phyloP scores from a whole-genome alignment of 805 yeast genomes.

The Yarrowia keelungensis region DNA sequence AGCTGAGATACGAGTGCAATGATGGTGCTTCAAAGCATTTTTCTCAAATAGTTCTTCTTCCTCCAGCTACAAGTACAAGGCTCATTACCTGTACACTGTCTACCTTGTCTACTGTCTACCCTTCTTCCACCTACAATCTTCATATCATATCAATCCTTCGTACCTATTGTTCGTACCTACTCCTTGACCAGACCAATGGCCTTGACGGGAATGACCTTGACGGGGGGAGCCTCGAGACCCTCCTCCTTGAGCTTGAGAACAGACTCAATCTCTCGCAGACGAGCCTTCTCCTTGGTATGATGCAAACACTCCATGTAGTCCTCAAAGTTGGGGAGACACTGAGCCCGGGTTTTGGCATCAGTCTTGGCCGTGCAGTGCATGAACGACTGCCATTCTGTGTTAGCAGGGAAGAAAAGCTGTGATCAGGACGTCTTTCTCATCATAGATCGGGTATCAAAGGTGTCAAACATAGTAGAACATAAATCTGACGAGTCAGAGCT shows the following conservation, averaged over 20 bases:
- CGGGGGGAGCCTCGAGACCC: slow-evolving; percentile 44
- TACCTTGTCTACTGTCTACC: background rate
- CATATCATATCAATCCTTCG: slow-evolving; percentile 1
- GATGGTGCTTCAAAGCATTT: too few species aligned
- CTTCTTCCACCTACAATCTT: background rate
- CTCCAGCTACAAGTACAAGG: too few species aligned
- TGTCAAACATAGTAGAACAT: too few species aligned
- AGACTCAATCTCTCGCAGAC: slow-evolving; percentile 47
- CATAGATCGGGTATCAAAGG: too few species aligned
- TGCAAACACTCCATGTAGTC: slow-evolving; percentile 61
- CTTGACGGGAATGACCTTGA: slow-evolving; percentile 44
- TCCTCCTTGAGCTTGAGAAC: slow-evolving; percentile 45
- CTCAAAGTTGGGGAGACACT: slow-evolving; percentile 55
- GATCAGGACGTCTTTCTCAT: too few species aligned
- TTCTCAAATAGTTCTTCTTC: too few species aligned
- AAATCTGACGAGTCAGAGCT: background rate
- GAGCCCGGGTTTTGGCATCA: slow-evolving; percentile 45
- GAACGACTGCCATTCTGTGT: slow-evolving; percentile 55
- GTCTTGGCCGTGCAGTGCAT: slow-evolving; percentile 56
- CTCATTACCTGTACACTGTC: too few species aligned
- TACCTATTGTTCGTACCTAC: slow-evolving; percentile 6
- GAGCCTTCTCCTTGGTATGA: slow-evolving; percentile 54
- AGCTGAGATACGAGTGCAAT: too few species aligned
- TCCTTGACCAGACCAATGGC: slow-evolving; percentile 44
- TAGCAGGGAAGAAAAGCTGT: background rate